Conservation (phyloP, 1,284 basidiomycete genomes). For the Pseudozyma flocculosa region DNA sequence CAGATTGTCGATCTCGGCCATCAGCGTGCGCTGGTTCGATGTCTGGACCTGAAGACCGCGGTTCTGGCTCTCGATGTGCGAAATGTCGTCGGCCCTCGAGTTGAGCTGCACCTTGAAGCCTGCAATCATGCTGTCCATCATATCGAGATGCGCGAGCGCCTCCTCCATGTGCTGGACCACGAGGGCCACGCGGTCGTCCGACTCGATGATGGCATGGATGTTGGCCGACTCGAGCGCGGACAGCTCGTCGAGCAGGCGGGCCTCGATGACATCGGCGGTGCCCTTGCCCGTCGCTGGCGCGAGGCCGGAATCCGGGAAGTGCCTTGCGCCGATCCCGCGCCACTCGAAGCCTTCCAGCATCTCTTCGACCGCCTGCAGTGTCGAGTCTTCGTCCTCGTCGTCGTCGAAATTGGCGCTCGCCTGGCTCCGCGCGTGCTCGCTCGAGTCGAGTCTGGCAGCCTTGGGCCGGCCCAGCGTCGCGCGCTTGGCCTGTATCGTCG, state of each 20-base stretch:
- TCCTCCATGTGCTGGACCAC: conserved; percentile 87
- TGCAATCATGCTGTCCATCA: conserved; percentile 63
- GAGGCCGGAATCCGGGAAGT: conserved; percentile 3
- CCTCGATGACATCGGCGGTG: conserved; percentile 56
- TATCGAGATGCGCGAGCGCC: conserved; percentile 78
- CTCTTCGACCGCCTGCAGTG: conserved; percentile 70
- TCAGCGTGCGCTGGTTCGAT: conserved; percentile 78
- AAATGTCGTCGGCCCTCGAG: conserved; percentile 71
- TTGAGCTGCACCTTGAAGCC: conserved; percentile 54
- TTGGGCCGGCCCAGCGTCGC: conserved; percentile 24
- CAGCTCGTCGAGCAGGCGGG: conserved; percentile 52
- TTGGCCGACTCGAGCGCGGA: conserved; percentile 66
- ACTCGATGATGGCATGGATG: conserved; percentile 94
- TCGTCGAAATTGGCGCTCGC: conserved; percentile 4
- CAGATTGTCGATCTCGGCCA: conserved; percentile 48
- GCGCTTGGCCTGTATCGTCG: conserved; percentile 10
- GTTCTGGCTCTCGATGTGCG: conserved; percentile 93
- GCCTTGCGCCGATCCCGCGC: conserved; percentile 54
- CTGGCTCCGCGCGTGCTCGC: not conserved
- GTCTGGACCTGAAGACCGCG: conserved; percentile 95
- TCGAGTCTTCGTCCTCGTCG: conserved; percentile 50
- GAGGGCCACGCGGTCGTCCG: conserved; percentile 76
- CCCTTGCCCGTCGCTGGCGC: conserved; percentile 25
- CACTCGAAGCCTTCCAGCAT: conserved; percentile 98
- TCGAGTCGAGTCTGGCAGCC: conserved; percentile 14